Conservation (phyloP, 495 filamentous ascomycete species). For the Aspergillus cristatus region DNA sequence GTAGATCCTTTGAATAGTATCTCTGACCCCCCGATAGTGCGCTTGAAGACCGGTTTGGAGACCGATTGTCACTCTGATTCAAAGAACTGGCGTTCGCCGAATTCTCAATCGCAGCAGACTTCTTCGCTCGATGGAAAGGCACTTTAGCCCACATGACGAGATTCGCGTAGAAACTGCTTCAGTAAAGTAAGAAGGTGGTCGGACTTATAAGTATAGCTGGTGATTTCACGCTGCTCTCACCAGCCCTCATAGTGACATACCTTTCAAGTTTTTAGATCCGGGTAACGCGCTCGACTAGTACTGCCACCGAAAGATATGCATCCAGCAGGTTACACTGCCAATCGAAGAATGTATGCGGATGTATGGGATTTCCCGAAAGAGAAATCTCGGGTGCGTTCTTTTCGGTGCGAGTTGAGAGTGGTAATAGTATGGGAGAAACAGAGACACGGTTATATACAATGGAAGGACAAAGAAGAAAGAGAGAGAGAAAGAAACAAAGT, state of each 20-base stretch:
- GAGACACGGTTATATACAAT: too few species aligned
- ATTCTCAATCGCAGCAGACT: conserved; percentile 31
- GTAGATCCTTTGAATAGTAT: conserved; percentile 23
- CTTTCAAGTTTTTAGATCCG: too few species aligned
- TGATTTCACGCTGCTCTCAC: too few species aligned
- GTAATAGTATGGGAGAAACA: conserved; percentile 4
- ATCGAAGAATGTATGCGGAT: too few species aligned
- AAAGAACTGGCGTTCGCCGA: conserved; percentile 36
- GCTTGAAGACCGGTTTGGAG: conserved; percentile 4
- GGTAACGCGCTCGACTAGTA: too few species aligned
- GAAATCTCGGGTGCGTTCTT: too few species aligned
- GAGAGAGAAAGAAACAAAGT: not conserved
- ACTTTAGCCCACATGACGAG: conserved; percentile 38
- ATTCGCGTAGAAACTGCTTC: not conserved
- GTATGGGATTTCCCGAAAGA: too few species aligned
- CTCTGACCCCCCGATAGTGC: conserved; percentile 1
- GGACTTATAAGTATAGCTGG: too few species aligned
- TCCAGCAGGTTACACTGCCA: too few species aligned
- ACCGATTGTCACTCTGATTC: conserved; percentile 21
- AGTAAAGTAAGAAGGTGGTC: not conserved
- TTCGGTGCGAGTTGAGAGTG: too few species aligned
- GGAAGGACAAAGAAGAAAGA: conserved; percentile 3
- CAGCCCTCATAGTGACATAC: too few species aligned
- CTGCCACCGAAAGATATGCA: too few species aligned
- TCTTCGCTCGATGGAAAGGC: conserved; percentile 31